Evolutionary conservation across 371 early-diverging fungal genomes (phyloP).

Genomic region (Apophysomyces variabilis): DNA sequence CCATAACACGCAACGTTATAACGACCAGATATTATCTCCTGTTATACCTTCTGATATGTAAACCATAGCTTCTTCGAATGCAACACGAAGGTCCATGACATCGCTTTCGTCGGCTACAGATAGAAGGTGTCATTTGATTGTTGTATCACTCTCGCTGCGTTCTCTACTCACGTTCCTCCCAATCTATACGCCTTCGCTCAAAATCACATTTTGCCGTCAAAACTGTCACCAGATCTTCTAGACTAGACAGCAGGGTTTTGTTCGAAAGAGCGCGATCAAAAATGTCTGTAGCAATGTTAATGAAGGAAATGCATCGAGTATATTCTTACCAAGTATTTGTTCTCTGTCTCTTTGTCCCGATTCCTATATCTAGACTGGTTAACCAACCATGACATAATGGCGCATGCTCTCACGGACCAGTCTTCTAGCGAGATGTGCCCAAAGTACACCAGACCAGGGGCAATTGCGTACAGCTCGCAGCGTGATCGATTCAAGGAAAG

Average conservation of each 20-base stretch:
- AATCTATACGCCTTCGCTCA: conserved; percentile 37
- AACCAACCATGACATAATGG: neutral
- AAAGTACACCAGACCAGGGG: conserved; percentile 70
- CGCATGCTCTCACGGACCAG: conserved; percentile 29
- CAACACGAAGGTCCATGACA: conserved; percentile 31
- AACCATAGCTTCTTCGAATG: conserved; percentile 40
- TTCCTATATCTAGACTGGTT: conserved; percentile 16
- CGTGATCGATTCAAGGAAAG: conserved; percentile 30
- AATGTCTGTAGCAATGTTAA: conserved; percentile 23
- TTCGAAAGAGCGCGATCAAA: conserved; percentile 41
- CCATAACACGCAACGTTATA: neutral
- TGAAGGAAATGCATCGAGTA: neutral
- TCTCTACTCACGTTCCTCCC: conserved; percentile 44
- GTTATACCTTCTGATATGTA: conserved; percentile 37
- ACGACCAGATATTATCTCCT: neutral
- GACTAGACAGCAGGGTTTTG: conserved; percentile 33
- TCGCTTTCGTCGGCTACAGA: conserved; percentile 28
- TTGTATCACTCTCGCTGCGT: neutral
- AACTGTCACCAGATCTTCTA: conserved; percentile 48
- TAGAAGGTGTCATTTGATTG: neutral
- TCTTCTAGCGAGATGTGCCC: conserved; percentile 52
- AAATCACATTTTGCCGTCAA: conserved; percentile 46
- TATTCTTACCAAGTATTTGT: conserved; percentile 27
- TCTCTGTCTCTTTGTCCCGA: conserved; percentile 16
- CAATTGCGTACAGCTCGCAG: conserved; percentile 70